Evolutionary conservation across 352 stramenopile genomes (phyloP).

Genomic region (Peronospora farinosa): DNA sequence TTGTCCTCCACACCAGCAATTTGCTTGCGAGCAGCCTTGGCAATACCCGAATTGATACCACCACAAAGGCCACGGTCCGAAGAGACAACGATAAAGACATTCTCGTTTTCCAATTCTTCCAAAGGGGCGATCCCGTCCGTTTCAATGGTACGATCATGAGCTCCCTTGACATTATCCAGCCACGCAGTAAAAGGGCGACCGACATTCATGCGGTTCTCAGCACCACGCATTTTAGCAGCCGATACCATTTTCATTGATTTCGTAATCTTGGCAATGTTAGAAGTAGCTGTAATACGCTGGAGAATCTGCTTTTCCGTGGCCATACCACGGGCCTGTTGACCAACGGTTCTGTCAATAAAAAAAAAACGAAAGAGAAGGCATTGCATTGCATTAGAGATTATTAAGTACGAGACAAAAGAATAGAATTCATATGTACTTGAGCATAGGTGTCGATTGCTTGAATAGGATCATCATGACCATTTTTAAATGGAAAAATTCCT

Average conservation of each 20-base stretch:
- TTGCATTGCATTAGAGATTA: no score
- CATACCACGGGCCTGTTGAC: slow-evolving; percentile 90
- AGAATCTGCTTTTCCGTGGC: slow-evolving; percentile 97
- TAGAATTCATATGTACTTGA: no score
- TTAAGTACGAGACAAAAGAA: no score
- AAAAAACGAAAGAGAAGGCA: neutral
- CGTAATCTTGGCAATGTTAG: slow-evolving; percentile 99
- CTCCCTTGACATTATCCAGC: slow-evolving; percentile 76
- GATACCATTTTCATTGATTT: slow-evolving; percentile 99
- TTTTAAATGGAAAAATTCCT: no score
- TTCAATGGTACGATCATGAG: slow-evolving; percentile 77
- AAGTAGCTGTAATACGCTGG: slow-evolving; percentile 96
- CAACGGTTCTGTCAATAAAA: slow-evolving; percentile 37
- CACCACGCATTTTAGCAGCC: slow-evolving; percentile 97
- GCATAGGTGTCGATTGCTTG: slow-evolving; percentile 41
- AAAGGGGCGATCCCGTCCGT: slow-evolving; percentile 76
- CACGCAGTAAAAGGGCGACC: slow-evolving; percentile 81
- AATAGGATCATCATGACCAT: slow-evolving; percentile 46
- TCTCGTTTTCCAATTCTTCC: slow-evolving; percentile 83
- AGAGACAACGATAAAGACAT: slow-evolving; percentile 92
- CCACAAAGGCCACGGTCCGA: slow-evolving; percentile 98
- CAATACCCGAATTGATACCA: slow-evolving; percentile 96
- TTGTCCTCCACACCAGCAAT: slow-evolving; percentile 63
- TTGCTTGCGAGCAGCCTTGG: slow-evolving; percentile 84
- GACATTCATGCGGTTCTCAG: slow-evolving; percentile 86